Base-by-base conservation (phyloP, 768 basidiomycete genomes). In the Tricholoma saponaceum region DNA sequence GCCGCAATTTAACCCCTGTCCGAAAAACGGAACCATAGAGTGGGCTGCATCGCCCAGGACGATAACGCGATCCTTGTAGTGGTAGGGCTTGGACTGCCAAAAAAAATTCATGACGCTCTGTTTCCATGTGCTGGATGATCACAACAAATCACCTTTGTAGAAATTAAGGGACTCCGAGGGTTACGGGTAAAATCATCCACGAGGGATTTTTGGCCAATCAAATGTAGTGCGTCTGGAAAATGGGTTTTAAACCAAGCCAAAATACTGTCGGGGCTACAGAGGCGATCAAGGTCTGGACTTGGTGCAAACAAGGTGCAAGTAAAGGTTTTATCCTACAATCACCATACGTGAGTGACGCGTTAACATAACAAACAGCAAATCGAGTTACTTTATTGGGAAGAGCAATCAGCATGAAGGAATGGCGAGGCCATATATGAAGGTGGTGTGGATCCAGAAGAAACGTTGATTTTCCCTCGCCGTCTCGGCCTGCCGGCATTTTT, bases 331-430 rank as follows among this genome's bases (percentile, higher is more conserved):
- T 98, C 95, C 96, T 98, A 72, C 56, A 65, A 65, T 69, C 71
- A 67, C 67, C 67, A 70, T 66, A 66, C 64, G 56, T 49, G 26
- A 41, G 33, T 52, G 25, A 66, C 62, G 59, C 62, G 66, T 58
- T 37, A 33, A 62, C 56, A 61, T 58, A 56, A 56, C 49, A 43
- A 51, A 51, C 51, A 66, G 60, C 61, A 30, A 30, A 52, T 63
- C 61, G 54, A 67, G 76, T 75, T 75, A 96, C 96, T 82, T 91
- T 88, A 79, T 99, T 99, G 63, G 96, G 95, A 57, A 99, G 85
- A 20, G 94, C 96, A 67, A 99, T 98, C 66, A 99, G 84, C 96
- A 99, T 99, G 81, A 98, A 98, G 49, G 94, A 92, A 73, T 95
- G 92, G 69, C 96, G 89, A 62, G 96, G 97, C 96, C 96, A 99